Evolutionary conservation across 2,329 filamentous ascomycete genomes (phyloP).

Genomic region (Hypomyces perniciosus): DNA sequence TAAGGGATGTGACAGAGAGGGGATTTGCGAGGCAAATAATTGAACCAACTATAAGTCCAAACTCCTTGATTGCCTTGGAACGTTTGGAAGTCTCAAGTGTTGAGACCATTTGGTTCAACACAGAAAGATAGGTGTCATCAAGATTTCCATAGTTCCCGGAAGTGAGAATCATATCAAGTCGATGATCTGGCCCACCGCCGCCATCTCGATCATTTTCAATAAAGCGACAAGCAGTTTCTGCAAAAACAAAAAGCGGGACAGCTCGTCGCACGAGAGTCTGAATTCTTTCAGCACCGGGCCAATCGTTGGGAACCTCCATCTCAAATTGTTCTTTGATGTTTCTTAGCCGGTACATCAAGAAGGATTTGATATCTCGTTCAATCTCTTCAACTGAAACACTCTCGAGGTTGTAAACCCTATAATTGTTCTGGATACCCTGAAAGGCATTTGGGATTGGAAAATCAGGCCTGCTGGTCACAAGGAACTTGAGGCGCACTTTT

Average conservation of each 20-base stretch:
- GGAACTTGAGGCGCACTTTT: conserved; percentile 23
- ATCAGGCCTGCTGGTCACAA: conserved; percentile 35
- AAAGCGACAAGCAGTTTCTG: conserved; percentile 17
- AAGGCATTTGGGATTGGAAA: conserved; percentile 29
- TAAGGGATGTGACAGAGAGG: conserved; percentile 22
- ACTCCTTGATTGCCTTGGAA: conserved; percentile 16
- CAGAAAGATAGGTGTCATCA: conserved; percentile 15
- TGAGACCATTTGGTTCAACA: conserved; percentile 13
- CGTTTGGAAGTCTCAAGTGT: not conserved
- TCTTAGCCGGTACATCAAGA: not conserved
- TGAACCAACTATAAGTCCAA: conserved; percentile 25
- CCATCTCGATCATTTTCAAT: conserved; percentile 11
- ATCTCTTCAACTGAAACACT: not conserved
- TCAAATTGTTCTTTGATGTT: not conserved
- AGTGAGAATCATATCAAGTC: conserved; percentile 19
- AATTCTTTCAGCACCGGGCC: not conserved
- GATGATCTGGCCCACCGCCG: conserved; percentile 14
- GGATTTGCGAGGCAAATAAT: conserved; percentile 25
- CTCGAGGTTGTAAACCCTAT: not conserved
- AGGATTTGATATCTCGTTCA: conserved; percentile 24
- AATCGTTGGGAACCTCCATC: not conserved
- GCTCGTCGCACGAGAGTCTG: conserved; percentile 7
- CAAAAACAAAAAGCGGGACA: conserved; percentile 17
- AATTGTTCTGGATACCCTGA: conserved; percentile 1
- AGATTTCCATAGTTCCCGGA: conserved; percentile 5